Evolutionary conservation across 306 rosid species (phyloP), one percentile per base, ranked within the genome.

Genomic region (Sesbania bispinosa): DNA sequence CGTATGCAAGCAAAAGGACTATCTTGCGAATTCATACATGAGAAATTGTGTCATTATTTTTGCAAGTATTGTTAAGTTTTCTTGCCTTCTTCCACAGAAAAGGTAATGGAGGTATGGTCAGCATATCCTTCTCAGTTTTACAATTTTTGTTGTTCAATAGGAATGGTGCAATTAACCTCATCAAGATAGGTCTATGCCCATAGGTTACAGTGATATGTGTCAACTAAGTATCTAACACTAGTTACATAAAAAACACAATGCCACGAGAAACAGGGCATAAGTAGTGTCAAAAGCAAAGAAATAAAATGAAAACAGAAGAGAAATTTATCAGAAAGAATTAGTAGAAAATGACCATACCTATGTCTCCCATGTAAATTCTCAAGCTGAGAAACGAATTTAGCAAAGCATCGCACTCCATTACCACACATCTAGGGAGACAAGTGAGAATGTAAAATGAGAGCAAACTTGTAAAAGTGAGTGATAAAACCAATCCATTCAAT

Each of bases 361-460:
- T 84, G 94, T 69, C 73, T 86, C 39, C 97, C 98, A 4, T 77
- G 86, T 81, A 93, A 79, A 82, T 85, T 90, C 80, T 90, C 94
- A 10, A 90, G 94, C 78, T 93, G 88, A 8, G 86, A 81, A 71
- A 93, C 74, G 35, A 93, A 93, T 73, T 85, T 84, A 43, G 97
- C 95, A 33, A 90, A 89, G 80, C 97, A 94, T 10, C 96, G 85
- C 14, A 90, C 90, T 39, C 97, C 98, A 79, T 90, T 94, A 39
- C 96, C 97, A 57, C 97, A 90, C 98, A 94, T 94, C 97, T 93
- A 76, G 2, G 55, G 38, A 20, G 18, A 47, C 29, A 75, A 68
- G 21, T 7, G 26, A 21, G 43, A 68, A 45, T 5, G n/a, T 2
- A 13, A 41, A 58, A 67, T 10, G 55, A 13, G 10, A 54, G 4